These are phyloP conservation scores for Limtongozyma cylindracea DNA, from an alignment of 805 yeast species.

Conservation along the genomic window DNA sequence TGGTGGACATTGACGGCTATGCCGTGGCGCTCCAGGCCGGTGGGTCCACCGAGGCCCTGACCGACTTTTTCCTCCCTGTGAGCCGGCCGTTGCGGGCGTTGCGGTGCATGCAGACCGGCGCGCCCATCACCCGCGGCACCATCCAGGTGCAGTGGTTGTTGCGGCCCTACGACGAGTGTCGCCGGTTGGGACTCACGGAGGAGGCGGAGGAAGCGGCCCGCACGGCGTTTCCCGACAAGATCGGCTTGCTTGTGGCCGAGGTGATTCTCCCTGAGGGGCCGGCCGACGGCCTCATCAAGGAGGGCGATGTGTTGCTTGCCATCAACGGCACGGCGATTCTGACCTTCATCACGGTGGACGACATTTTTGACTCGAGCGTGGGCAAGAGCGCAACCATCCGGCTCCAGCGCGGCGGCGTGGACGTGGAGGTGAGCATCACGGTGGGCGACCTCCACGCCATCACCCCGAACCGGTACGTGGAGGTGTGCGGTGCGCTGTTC, in stretches of 20 bases:
- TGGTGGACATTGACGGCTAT: constrained; percentile 67
- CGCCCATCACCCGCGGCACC: constrained; percentile 65
- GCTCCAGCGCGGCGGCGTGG: constrained; percentile 36
- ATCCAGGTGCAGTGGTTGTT: constrained; percentile 78
- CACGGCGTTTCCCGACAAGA: constrained; percentile 38
- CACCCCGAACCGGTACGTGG: constrained; percentile 61
- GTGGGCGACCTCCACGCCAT: constrained; percentile 63
- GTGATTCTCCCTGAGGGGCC: constrained; percentile 72
- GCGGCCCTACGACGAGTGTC: constrained; percentile 77
- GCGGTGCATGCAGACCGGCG: constrained; percentile 31
- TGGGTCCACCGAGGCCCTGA: constrained; percentile 75
- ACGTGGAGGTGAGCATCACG: constrained; percentile 18
- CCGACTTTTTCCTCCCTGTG: constrained; percentile 78
- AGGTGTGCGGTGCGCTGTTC: constrained; percentile 71
- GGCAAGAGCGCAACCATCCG: constrained; percentile 28
- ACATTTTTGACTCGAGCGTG: constrained; percentile 47
- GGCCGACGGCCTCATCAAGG: constrained; percentile 43
- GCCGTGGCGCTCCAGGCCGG: constrained; percentile 92
- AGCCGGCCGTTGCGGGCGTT: constrained; percentile 67
- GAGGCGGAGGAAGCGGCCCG: constrained; percentile 56
- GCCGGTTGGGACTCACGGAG: constrained; percentile 56
- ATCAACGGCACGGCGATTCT: constrained; percentile 40
- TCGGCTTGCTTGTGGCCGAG: constrained; percentile 68
- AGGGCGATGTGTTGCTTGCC: constrained; percentile 67
- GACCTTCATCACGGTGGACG: constrained; percentile 62